Evolutionary conservation across 768 basidiomycete genomes (phyloP).

Genomic region (Omphalotus guepiniiformis): DNA sequence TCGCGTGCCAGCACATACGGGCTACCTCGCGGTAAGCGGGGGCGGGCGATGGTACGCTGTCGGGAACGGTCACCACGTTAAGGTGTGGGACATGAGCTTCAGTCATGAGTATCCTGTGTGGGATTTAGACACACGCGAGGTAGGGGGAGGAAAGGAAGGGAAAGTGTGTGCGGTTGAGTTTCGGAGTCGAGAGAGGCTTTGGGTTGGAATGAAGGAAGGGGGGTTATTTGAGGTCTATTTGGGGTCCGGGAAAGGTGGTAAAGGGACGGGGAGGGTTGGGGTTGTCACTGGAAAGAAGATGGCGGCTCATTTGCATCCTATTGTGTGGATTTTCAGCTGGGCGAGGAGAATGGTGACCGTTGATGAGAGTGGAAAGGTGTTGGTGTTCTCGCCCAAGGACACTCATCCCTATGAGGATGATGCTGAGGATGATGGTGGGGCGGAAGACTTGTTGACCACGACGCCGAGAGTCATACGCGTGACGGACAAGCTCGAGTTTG

Average conservation of each 20-base stretch:
- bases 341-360: slow-evolving; percentile 69
- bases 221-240: slow-evolving; percentile 78
- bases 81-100: slow-evolving; percentile 54
- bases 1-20: slow-evolving; percentile 54
- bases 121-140: slow-evolving; percentile 57
- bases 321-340: slow-evolving; percentile 74
- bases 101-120: slow-evolving; percentile 40
- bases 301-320: slow-evolving; percentile 58
- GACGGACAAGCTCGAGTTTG: slow-evolving; percentile 80
- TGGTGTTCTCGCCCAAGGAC: slow-evolving; percentile 70
- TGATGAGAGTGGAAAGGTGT: slow-evolving; percentile 82
- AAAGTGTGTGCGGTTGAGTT: slow-evolving; percentile 80
- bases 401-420: no score
- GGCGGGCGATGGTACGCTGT: slow-evolving; percentile 46
- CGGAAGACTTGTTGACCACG: slow-evolving; percentile 41
- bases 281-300: slow-evolving; percentile 52
- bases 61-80: slow-evolving; percentile 54
- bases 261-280: no score
- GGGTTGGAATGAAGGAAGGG: slow-evolving; percentile 92
- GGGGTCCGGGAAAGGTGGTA: slow-evolving; percentile 24
- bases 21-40: slow-evolving; percentile 56
- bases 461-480: slow-evolving; percentile 61
- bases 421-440: slow-evolving; percentile 26
- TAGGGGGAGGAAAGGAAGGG: slow-evolving; percentile 61
- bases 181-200: slow-evolving; percentile 55